Percentiles rank a stretch among this genome's conserved stretches.
These are phyloP conservation scores for Parachaetomium inaequale DNA, from an alignment of 495 filamentous ascomycete genomes.

Conservation along the genomic window DNA sequence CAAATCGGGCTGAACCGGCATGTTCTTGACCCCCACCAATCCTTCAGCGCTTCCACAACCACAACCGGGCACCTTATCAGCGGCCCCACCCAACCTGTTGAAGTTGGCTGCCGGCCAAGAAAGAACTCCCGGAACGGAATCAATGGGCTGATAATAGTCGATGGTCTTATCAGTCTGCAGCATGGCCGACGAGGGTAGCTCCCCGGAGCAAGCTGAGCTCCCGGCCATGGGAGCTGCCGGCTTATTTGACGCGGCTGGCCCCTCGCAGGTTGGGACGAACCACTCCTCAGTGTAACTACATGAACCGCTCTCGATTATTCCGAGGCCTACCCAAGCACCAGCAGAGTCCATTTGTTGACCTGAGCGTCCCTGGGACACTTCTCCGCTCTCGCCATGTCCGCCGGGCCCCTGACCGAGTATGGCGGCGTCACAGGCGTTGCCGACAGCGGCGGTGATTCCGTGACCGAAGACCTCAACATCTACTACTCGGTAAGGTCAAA, in stretches of 20 bases:
- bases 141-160: neutral
- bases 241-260: conserved; percentile 29
- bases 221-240: neutral
- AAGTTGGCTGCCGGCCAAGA: neutral
- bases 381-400: conserved; percentile 27
- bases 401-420: conserved; percentile 52
- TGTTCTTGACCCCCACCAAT: neutral
- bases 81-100: neutral
- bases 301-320: neutral
- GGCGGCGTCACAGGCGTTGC: conserved; percentile 52
- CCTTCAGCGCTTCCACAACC: neutral
- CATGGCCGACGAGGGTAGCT: neutral
- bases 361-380: neutral
- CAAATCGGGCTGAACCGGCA: no score
- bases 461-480: conserved; percentile 71
- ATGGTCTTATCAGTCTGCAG: conserved; percentile 14
- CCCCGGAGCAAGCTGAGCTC: neutral
- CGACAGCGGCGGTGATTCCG: conserved; percentile 68
- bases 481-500: conserved; percentile 66
- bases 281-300: no score
- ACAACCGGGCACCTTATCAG: neutral
- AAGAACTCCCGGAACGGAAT: neutral
- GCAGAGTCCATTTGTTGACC: neutral
- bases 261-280: conserved; percentile 15
- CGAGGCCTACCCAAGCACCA: neutral